Percentiles rank a stretch among this genome's conserved stretches.
phyloP scores from a whole-genome alignment of 345 rosid species.

The Salix suchowensis region DNA sequence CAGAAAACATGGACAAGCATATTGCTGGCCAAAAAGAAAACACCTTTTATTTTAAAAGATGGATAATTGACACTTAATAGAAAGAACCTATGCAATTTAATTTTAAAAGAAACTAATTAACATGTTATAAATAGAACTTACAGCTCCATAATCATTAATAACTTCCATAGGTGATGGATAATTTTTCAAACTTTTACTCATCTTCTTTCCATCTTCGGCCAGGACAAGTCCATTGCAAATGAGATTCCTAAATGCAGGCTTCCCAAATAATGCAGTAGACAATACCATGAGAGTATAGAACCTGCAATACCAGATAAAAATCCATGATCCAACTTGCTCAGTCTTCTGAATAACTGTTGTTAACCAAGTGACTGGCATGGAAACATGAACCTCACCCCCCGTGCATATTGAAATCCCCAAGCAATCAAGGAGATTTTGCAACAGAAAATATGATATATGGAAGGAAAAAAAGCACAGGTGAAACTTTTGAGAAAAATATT shows the following conservation, averaged over 20 bases:
- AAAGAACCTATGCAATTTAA: neutral
- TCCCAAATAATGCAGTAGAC: conserved; percentile 93
- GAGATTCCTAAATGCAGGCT: conserved; percentile 89
- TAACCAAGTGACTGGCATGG: neutral
- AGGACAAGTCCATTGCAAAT: conserved; percentile 97
- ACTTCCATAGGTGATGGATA: conserved; percentile 91
- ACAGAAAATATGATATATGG: neutral
- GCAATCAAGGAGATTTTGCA: neutral
- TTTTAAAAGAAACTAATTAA: neutral
- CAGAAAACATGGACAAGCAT: neutral
- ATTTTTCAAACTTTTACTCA: conserved; percentile 84
- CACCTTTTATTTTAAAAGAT: neutral
- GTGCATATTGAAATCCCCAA: neutral
- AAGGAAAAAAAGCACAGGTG: neutral
- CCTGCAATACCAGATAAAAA: conserved; percentile 35
- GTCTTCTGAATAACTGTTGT: neutral
- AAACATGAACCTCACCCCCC: neutral
- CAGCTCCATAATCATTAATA: conserved; percentile 92
- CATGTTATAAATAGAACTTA: conserved; percentile 34
- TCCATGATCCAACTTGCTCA: conserved; percentile 1
- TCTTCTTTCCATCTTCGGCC: conserved; percentile 98
- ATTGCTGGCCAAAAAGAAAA: neutral
- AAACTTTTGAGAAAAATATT: neutral
- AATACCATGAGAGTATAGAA: conserved; percentile 98
- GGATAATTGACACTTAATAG: neutral